phyloP scores from a whole-genome alignment of 106 monocot species.

The Allium fistulosum region DNA sequence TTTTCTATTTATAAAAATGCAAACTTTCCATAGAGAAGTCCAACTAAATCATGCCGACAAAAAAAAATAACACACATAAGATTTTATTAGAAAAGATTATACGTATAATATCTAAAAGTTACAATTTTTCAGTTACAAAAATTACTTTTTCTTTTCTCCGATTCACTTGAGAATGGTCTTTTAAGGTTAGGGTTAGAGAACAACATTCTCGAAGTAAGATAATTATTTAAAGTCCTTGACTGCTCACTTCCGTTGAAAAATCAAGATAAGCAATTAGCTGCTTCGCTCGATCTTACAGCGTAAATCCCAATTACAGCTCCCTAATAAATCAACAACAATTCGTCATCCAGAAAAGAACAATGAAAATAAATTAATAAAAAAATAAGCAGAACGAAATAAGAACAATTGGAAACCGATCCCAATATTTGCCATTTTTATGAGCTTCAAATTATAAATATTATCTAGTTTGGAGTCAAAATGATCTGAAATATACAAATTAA shows the following conservation, averaged over 20 bases:
- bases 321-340: conserved; percentile 8
- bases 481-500: no score
- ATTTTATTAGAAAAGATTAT: neutral
- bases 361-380: neutral
- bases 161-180: conserved; percentile 64
- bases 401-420: no score
- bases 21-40: no score
- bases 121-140: neutral
- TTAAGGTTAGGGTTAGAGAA: conserved; percentile 50
- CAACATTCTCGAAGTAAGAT: conserved; percentile 36
- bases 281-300: conserved; percentile 14
- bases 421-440: no score
- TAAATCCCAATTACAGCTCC: conserved; percentile 21
- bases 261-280: neutral
- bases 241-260: conserved; percentile 11
- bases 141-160: conserved; percentile 60
- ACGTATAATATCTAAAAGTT: neutral
- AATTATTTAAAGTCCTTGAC: conserved; percentile 39
- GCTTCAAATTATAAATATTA: no score
- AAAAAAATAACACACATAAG: neutral
- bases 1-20: no score
- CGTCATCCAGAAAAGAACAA: neutral
- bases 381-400: no score
- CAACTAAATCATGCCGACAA: neutral
- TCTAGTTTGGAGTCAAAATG: no score